Evolutionary conservation across 345 rosid species (phyloP), one percentile per base, ranked within the genome.

Genomic region (Hypericum perforatum): DNA sequence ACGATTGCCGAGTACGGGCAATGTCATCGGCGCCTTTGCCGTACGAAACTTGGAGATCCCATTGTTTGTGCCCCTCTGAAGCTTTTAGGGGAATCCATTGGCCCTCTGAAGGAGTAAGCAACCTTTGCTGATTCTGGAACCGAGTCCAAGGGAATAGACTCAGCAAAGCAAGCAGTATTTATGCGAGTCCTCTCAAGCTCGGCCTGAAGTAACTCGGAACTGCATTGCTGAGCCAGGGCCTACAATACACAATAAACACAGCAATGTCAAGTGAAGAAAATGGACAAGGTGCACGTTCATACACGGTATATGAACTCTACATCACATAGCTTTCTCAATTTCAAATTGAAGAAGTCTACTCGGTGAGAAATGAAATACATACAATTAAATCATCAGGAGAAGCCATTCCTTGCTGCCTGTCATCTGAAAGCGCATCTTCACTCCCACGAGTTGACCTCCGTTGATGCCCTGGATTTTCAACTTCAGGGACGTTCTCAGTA

Each of bases 301-400:
- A 22, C 4, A 4, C 32, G 32, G 32, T 22, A 22, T 22, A 22
- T 22, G 32, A 22, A 4, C 32, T 22, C 32, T 22, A 22, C 32
- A 22, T 22, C 32, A 22, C 4, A 22, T 4, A 22, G 32, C 32
- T 22, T 22, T 22, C 32, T 22, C 32, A 22, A 22, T 22, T 22
- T 22, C 32, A 22, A 22, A 22, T 22, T 4, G n/a, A 22, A 22
- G 32, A 22, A 22, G 32, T 22, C 4, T 22, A 22, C n/a, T 22
- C 1, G 1, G 13, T 0, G 11, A 41, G 16, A 11, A 59, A 49
- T 41, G 45, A 49, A 44, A 53, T 50, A 67, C 81, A 73, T 85
- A 91, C 96, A 59, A 92, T 90, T 56, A 92, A 74, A 64, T 92
- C 90, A 63, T 92, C 98, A 11, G 98, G 95, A 56, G 96, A 88